Evolutionary conservation across 176 grass and related monocot genomes (phyloP).

Genomic region (Leersia perrieri): DNA sequence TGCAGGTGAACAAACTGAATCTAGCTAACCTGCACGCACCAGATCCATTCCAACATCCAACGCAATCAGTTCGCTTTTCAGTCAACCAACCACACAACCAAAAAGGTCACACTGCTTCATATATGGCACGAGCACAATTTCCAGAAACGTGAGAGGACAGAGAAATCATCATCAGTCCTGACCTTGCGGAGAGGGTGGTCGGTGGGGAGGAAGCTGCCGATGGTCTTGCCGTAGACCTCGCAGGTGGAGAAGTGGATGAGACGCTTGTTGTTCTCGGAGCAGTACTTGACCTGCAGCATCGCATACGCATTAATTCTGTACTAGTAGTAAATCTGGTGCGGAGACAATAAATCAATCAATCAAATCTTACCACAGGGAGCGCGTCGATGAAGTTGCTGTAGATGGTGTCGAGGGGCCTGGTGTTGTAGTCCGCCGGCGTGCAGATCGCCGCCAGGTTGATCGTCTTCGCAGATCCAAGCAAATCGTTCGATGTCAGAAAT

Average conservation of each 20-base stretch:
- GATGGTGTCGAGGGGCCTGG: constrained; percentile 90
- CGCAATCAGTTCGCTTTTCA: not conserved
- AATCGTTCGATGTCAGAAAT: too few species aligned
- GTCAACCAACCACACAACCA: not conserved
- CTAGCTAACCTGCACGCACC: constrained; percentile 8
- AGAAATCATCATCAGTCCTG: not conserved
- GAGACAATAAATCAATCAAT: too few species aligned
- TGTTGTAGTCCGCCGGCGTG: constrained; percentile 98
- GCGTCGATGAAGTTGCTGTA: constrained; percentile 99
- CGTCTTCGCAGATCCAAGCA: constrained; percentile 55
- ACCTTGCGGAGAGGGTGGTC: constrained; percentile 94
- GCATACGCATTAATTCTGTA: not conserved
- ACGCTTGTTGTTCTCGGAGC: constrained; percentile 95
- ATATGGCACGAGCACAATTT: not conserved
- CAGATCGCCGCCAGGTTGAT: constrained; percentile 98
- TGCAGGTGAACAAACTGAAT: constrained; percentile 10
- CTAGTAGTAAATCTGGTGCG: not conserved
- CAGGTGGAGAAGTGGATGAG: constrained; percentile 99
- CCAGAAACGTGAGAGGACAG: not conserved
- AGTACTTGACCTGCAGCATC: constrained; percentile 76
- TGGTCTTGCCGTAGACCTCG: constrained; percentile 96
- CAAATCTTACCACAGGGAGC: constrained; percentile 91
- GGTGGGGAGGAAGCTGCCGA: constrained; percentile 94
- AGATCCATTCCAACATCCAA: not conserved
- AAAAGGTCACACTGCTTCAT: not conserved